phyloP scores from a whole-genome alignment of 148 eudicot species.

The Arbutus unedo region DNA sequence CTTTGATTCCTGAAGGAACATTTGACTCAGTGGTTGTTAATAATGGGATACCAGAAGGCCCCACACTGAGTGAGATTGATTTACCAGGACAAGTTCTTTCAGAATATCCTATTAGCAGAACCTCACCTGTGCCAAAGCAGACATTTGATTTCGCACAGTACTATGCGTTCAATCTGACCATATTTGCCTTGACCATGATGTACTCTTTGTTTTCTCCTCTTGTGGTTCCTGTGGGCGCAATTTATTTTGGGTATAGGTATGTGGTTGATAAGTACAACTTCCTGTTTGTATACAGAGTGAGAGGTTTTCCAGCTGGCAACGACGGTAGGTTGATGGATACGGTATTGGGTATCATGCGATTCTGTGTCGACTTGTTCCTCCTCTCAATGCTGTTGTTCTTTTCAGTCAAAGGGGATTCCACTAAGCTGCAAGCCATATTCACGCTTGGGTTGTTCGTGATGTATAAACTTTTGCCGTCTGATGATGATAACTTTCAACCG shows the following conservation, averaged over 20 bases:
- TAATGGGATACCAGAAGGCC: slow-evolving; percentile 27
- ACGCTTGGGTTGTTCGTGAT: slow-evolving; percentile 75
- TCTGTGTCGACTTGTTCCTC: slow-evolving; percentile 87
- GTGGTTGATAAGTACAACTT: slow-evolving; percentile 98
- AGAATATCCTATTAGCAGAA: slow-evolving; percentile 76
- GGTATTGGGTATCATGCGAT: slow-evolving; percentile 76
- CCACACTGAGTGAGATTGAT: slow-evolving; percentile 44
- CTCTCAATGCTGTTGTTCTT: slow-evolving; percentile 86
- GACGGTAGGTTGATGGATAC: slow-evolving; percentile 94
- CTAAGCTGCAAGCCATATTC: slow-evolving; percentile 89
- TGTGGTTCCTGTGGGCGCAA: slow-evolving; percentile 88
- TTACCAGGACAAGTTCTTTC: slow-evolving; percentile 72
- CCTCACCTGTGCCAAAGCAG: slow-evolving; percentile 88
- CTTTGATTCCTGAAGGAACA: slow-evolving; percentile 63
- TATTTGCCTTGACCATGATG: slow-evolving; percentile 86
- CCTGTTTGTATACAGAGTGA: slow-evolving; percentile 84
- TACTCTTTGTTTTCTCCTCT: slow-evolving; percentile 89
- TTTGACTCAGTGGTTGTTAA: slow-evolving; percentile 29
- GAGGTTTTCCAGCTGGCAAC: slow-evolving; percentile 95
- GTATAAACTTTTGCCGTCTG: slow-evolving; percentile 79
- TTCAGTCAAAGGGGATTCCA: slow-evolving; percentile 78
- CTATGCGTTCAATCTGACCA: slow-evolving; percentile 91
- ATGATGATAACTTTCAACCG: slow-evolving; percentile 63
- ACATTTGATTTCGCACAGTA: slow-evolving; percentile 94
- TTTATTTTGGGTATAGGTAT: slow-evolving; percentile 90